phyloP scores from a whole-genome alignment of 2,329 filamentous ascomycete genomes.

The Plectosphaerella cucumerina region DNA sequence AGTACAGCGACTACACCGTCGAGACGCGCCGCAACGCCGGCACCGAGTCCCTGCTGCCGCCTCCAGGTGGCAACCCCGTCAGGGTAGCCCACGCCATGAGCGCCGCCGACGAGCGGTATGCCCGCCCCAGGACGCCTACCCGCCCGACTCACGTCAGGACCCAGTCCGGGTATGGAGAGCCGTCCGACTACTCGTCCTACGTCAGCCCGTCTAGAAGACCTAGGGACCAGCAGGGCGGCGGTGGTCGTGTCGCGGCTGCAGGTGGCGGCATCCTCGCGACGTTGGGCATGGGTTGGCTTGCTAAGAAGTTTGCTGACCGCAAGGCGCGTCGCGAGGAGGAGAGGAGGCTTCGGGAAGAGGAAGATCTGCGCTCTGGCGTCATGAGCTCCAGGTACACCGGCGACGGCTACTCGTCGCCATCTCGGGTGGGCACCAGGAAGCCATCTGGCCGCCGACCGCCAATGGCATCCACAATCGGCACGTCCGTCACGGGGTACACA shows the following conservation, averaged over 20 bases:
- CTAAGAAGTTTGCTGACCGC: slow-evolving; percentile 59
- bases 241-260: slow-evolving; percentile 28
- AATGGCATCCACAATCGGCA: slow-evolving; percentile 13
- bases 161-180: slow-evolving; percentile 40
- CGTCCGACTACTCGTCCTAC: slow-evolving; percentile 57
- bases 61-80: slow-evolving; percentile 35
- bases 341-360: slow-evolving; percentile 39
- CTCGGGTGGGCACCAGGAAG: slow-evolving; percentile 19
- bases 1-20: slow-evolving; percentile 46
- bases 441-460: slow-evolving; percentile 15
- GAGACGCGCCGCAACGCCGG: slow-evolving; percentile 25
- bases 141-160: slow-evolving; percentile 41
- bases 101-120: slow-evolving; percentile 34
- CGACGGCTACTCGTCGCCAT: slow-evolving; percentile 55
- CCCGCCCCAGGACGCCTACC: slow-evolving; percentile 39
- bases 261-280: slow-evolving; percentile 56
- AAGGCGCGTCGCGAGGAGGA: slow-evolving; percentile 43
- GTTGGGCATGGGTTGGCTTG: slow-evolving; percentile 65
- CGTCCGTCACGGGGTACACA: slow-evolving; percentile 15
- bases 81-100: slow-evolving; percentile 42
- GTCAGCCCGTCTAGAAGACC: slow-evolving; percentile 58
- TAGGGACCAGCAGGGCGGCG: slow-evolving; percentile 34
- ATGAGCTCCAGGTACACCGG: slow-evolving; percentile 64
- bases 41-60: slow-evolving; percentile 40
- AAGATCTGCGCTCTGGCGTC: slow-evolving; percentile 55